Evolutionary conservation across 768 basidiomycete species (phyloP).

Genomic region (Tricholoma terreum): DNA sequence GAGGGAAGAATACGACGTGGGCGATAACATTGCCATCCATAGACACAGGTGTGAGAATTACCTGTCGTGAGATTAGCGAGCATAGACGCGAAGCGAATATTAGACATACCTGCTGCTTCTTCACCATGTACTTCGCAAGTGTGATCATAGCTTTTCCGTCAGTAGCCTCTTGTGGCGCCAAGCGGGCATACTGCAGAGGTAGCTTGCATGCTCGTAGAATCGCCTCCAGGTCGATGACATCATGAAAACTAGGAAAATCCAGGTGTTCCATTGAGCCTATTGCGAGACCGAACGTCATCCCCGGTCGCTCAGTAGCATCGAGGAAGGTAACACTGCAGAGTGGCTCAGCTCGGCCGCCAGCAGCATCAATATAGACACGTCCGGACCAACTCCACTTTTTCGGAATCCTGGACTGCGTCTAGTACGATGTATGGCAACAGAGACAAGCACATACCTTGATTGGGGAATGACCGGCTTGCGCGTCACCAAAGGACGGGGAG

Average conservation of each 20-base stretch:
- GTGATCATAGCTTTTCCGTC: slow-evolving; percentile 40
- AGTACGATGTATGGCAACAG: neutral
- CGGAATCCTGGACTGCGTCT: slow-evolving; percentile 38
- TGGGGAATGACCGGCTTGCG: slow-evolving; percentile 10
- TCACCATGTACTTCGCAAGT: slow-evolving; percentile 45
- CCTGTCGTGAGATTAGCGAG: slow-evolving; percentile 30
- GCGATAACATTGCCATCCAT: slow-evolving; percentile 49
- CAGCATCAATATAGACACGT: slow-evolving; percentile 41
- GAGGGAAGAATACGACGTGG: slow-evolving; percentile 54
- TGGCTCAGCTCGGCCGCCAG: slow-evolving; percentile 34
- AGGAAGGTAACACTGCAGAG: slow-evolving; percentile 49
- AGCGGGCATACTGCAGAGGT: slow-evolving; percentile 50
- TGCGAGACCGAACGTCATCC: slow-evolving; percentile 49
- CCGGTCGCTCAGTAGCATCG: slow-evolving; percentile 40
- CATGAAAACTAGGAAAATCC: slow-evolving; percentile 45
- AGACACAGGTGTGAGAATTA: slow-evolving; percentile 44
- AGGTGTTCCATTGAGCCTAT: slow-evolving; percentile 41
- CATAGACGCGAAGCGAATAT: slow-evolving; percentile 4
- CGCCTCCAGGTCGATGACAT: slow-evolving; percentile 41
- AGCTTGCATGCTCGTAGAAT: slow-evolving; percentile 49
- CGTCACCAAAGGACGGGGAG: slow-evolving; percentile 19
- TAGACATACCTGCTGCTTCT: slow-evolving; percentile 42
- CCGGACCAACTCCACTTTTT: slow-evolving; percentile 70
- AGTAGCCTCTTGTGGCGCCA: slow-evolving; percentile 37
- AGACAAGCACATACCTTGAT: slow-evolving; percentile 16